Conservation (phyloP, 768 basidiomycete genomes). For the Lentinula edodes region DNA sequence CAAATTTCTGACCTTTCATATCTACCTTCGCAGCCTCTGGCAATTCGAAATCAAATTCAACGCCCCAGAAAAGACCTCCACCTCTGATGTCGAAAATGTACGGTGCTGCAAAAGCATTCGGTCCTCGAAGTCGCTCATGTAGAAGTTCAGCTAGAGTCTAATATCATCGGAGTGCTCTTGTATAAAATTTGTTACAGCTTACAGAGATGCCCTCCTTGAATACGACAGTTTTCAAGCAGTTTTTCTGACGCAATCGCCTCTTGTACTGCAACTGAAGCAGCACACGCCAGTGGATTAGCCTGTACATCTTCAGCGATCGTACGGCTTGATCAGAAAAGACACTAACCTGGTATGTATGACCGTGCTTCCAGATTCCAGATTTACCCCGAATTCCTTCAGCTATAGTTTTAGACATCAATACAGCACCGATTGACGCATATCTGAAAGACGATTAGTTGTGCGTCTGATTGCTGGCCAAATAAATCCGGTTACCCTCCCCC, state of each 20-base stretch:
- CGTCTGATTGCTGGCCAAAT: not conserved
- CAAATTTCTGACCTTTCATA: slow-evolving; percentile 53
- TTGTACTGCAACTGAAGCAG: slow-evolving; percentile 79
- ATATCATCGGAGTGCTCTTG: not conserved
- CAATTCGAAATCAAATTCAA: slow-evolving; percentile 72
- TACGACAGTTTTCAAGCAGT: slow-evolving; percentile 59
- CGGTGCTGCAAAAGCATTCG: slow-evolving; percentile 54
- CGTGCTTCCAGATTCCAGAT: slow-evolving; percentile 78
- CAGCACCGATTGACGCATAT: slow-evolving; percentile 78
- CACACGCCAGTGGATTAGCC: slow-evolving; percentile 73
- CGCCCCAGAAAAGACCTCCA: slow-evolving; percentile 76
- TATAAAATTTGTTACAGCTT: not conserved
- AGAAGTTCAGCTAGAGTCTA: slow-evolving; percentile 39
- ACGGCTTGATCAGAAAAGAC: not conserved
- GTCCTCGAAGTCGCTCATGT: slow-evolving; percentile 44
- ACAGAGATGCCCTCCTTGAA: slow-evolving; percentile 40
- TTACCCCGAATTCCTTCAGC: slow-evolving; percentile 61
- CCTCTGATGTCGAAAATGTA: slow-evolving; percentile 80
- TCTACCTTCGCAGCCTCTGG: slow-evolving; percentile 36
- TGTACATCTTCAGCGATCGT: slow-evolving; percentile 17
- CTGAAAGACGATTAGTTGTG: slow-evolving; percentile 26
- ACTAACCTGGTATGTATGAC: slow-evolving; percentile 76
- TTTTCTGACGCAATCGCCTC: slow-evolving; percentile 64
- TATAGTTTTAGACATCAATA: slow-evolving; percentile 69
- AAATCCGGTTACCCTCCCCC: slow-evolving; percentile 66